Conservation (phyloP, 176 grass and related monocot genomes). For the Oryza rufipogon region DNA sequence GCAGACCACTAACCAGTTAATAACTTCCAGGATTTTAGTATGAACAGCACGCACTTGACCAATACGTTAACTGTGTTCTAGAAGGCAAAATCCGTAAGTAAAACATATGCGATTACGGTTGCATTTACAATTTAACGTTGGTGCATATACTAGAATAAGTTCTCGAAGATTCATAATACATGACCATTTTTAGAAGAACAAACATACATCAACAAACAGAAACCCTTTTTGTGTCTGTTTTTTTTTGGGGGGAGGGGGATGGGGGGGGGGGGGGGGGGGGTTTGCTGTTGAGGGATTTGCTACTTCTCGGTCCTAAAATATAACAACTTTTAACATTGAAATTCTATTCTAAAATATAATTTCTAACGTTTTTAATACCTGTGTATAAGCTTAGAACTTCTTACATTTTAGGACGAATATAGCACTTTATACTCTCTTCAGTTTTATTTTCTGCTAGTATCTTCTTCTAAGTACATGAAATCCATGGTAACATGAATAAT, state of each 20-base stretch:
- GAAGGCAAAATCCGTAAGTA: background rate
- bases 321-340: too few species aligned
- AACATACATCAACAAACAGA: slow-evolving; percentile 7
- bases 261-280: too few species aligned
- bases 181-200: slow-evolving; percentile 23
- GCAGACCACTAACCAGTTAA: background rate
- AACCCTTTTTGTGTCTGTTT: background rate
- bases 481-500: background rate
- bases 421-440: background rate
- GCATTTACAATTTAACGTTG: background rate
- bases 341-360: too few species aligned
- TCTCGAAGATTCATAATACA: background rate
- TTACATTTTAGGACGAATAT: too few species aligned
- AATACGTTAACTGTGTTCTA: slow-evolving; percentile 25
- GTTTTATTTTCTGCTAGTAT: background rate
- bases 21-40: slow-evolving; percentile 3
- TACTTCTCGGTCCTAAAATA: too few species aligned
- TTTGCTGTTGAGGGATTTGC: too few species aligned
- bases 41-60: slow-evolving; percentile 34
- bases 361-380: too few species aligned
- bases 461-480: background rate
- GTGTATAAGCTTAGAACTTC: too few species aligned
- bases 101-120: background rate
- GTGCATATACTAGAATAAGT: slow-evolving; percentile 10
- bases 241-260: too few species aligned